Conservation (phyloP, 768 basidiomycete species). For the Lactifluus hygrophoroides region DNA sequence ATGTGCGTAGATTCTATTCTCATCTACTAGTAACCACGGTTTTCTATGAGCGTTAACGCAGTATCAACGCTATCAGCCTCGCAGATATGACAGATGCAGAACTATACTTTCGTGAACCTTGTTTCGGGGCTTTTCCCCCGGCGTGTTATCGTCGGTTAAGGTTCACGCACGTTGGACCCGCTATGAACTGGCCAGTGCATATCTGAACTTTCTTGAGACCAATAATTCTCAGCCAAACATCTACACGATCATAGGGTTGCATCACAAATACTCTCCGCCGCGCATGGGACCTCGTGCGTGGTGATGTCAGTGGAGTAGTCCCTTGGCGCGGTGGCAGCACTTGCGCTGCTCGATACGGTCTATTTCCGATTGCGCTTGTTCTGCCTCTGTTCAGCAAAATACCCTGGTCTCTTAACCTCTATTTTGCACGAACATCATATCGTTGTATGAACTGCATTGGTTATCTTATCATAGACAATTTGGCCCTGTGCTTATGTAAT, state of each 20-base stretch:
- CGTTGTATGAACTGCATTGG: too few species aligned
- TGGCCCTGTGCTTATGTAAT: too few species aligned
- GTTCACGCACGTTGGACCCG: slow-evolving; percentile 49
- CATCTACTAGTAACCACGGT: background rate
- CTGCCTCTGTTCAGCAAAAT: too few species aligned
- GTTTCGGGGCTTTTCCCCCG: background rate
- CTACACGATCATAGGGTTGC: slow-evolving; percentile 31
- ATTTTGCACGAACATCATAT: too few species aligned
- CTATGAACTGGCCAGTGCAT: slow-evolving; percentile 34
- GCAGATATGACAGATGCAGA: background rate
- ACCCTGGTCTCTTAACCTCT: too few species aligned
- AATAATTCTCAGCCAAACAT: background rate
- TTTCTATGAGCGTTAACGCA: background rate
- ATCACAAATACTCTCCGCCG: slow-evolving; percentile 31
- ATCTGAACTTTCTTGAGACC: background rate
- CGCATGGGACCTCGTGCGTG: slow-evolving; percentile 33
- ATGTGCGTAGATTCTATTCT: background rate
- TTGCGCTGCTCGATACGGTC: slow-evolving; percentile 23
- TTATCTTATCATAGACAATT: too few species aligned
- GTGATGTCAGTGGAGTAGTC: slow-evolving; percentile 34
- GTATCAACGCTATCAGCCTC: background rate
- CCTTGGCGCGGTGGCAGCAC: slow-evolving; percentile 20
- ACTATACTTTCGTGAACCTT: background rate
- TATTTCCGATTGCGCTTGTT: slow-evolving; percentile 24
- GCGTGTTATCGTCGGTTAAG: slow-evolving; percentile 26